A percentile compares a stretch with the other conserved stretches of the same genome.
phyloP scores from a whole-genome alignment of 331 rosid genomes.

The Cydonia oblonga region DNA sequence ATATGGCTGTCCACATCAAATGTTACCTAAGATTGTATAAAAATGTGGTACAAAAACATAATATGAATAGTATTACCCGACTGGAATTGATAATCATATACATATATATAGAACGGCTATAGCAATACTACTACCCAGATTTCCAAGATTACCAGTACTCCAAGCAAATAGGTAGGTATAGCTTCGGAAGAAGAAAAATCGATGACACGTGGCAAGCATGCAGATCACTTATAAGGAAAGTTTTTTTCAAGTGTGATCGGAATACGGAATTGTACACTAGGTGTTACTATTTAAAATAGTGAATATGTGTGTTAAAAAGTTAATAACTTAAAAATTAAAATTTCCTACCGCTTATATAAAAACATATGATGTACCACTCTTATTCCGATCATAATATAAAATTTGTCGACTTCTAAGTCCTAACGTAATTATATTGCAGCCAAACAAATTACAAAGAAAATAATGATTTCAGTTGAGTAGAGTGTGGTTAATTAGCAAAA shows the following conservation, averaged over 20 bases:
- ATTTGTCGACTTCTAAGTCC: too few relatives aligned
- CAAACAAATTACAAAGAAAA: neutral
- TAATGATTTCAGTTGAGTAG: neutral
- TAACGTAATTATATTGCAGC: neutral
- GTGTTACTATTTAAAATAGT: too few relatives aligned
- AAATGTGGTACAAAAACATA: too few relatives aligned
- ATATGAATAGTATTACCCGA: neutral
- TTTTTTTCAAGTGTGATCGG: fast-evolving
- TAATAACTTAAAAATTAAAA: too few relatives aligned
- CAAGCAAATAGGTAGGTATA: neutral
- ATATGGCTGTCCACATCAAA: too few relatives aligned
- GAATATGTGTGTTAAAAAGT: too few relatives aligned
- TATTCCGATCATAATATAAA: fast-evolving
- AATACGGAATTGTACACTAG: fast-evolving
- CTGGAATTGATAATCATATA: neutral
- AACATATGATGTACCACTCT: fast-evolving
- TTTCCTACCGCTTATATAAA: too few relatives aligned
- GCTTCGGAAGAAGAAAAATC: neutral
- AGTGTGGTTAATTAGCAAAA: neutral
- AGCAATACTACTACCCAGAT: neutral
- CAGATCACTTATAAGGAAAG: neutral
- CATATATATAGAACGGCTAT: neutral
- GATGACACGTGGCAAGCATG: slow-evolving; percentile 14
- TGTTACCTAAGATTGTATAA: too few relatives aligned
- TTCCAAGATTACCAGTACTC: neutral